Evolutionary conservation across 202 grass and related monocot species (phyloP).

Genomic region (Thinopyrum obtusiflorum): DNA sequence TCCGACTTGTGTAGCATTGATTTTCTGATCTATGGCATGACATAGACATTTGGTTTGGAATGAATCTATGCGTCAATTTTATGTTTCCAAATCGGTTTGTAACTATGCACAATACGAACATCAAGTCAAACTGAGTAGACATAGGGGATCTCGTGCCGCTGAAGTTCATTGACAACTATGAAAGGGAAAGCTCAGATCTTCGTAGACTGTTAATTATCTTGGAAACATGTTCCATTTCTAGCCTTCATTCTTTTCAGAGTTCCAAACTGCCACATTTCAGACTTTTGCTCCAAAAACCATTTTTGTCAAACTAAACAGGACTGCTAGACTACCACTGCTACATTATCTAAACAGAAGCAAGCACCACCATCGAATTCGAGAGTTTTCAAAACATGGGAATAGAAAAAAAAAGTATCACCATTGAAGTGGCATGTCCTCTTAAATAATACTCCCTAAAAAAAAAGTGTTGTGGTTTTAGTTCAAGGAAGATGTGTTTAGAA

Average conservation of each 20-base stretch:
- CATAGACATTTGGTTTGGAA: too few relatives aligned
- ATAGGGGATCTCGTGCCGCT: not conserved
- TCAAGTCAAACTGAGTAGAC: not conserved
- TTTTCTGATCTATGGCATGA: too few relatives aligned
- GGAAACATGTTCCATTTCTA: not conserved
- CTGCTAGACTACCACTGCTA: not conserved
- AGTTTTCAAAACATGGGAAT: too few relatives aligned
- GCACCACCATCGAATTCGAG: not conserved
- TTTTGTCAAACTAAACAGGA: not conserved
- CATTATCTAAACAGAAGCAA: not conserved
- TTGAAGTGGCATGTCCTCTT: too few relatives aligned
- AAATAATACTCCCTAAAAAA: too few relatives aligned
- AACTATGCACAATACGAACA: not conserved
- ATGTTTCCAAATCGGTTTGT: not conserved
- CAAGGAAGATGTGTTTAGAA: too few relatives aligned
- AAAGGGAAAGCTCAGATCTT: not conserved
- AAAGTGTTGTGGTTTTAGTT: too few relatives aligned
- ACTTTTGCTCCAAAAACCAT: not conserved
- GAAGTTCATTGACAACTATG: conserved; percentile 17
- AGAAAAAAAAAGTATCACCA: too few relatives aligned
- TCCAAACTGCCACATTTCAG: not conserved
- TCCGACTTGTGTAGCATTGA: too few relatives aligned
- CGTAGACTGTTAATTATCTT: not conserved
- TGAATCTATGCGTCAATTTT: too few relatives aligned
- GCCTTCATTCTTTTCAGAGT: not conserved